Evolutionary conservation across 768 basidiomycete genomes (phyloP), one percentile per base, ranked within the genome.

Genomic region (Amanita rimosa): DNA sequence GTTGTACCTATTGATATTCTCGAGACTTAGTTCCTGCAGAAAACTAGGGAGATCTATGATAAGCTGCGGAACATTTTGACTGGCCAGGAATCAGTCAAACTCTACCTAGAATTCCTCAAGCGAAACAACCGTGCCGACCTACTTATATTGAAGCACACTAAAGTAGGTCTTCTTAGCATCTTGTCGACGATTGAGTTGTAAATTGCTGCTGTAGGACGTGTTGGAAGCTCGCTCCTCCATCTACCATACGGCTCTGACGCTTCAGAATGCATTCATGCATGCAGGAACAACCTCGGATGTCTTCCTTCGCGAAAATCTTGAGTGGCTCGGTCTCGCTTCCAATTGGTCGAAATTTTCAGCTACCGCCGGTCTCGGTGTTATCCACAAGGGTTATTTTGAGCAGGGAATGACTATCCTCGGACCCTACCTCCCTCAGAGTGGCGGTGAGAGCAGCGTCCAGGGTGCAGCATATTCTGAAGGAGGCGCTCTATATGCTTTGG

Each of bases 341-440:
- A 98, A 99, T 62, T 99, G 96, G 96, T 89, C 92, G 24, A 99
- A 98, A 60, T 99, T 98, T 68, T 90, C 92, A 3, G 91, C 96
- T 5, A 97, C 96, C 10, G 93, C 96, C 16, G 93, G 89, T 7
- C 79, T 99, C 19, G 96, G 96, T 53, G 89, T 98, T 49, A 97
- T 99, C 54, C 92, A 98, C 70, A 94, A 95, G 60, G 96, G 96
- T 37, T 93, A 93, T 63, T 88, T 91, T 58, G 81, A 92, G 58
- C 85, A 95, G 63, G 94, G 93, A 43, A 84, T 87, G 78, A 81
- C 79, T 40, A 89, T 98, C 46, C 79, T 99, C 21, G 83, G 85
- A 3, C 96, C 96, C 0, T 98, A 98, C 66, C 81, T 98, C 29
- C 96, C 96, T 45, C 76, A 79, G 55, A 73, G 68, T 43, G 81